Evolutionary conservation across 768 basidiomycete genomes (phyloP), one percentile per base, ranked within the genome.

Genomic region (Boletus subcaerulescens): DNA sequence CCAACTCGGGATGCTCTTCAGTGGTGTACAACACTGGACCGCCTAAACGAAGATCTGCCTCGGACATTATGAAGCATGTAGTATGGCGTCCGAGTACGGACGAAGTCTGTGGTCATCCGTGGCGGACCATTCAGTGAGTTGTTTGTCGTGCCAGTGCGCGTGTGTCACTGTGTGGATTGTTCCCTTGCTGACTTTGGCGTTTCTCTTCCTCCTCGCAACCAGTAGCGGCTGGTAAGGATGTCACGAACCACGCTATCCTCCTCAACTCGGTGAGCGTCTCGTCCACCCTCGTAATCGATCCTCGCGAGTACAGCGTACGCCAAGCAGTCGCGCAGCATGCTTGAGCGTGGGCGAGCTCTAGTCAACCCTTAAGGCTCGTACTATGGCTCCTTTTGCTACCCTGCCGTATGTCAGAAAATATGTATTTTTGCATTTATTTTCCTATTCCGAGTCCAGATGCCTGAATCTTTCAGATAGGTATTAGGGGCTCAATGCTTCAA

Each of bases 291-390:
- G 86, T 26, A 91, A 40, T 86, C 81, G 15, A 81, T 86, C 9
- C 76, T 81, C 1, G 71, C 73, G 26, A 82, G 81, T 0, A 74
- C 73, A 2, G 66, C 85, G 0, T 40, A 61, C 5, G 76, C 78
- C 58, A 85, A 81, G 61, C 72, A 90, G 53, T 92, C 91, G 1
- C 89, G 88, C 62, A 90, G 84, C 62, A 39, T 79, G 5, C 63
- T 90, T 13, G 90, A 92, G 67, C 79, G 90, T 36, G 56, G 24
- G n/a, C n/a, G n/a, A n/a, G n/a, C n/a, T n/a, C n/a, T n/a, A n/a
- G n/a, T n/a, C n/a, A n/a, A n/a, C n/a, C n/a, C n/a, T n/a, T n/a
- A n/a, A n/a, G n/a, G n/a, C 22, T 22, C 22, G 22, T 22, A 22
- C 22, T 22, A 22, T 22, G 22, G 22, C 22, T 22, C 22, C 22